Conservation (phyloP, 257 asterid genomes). For the Fraxinus quadrangulata region DNA sequence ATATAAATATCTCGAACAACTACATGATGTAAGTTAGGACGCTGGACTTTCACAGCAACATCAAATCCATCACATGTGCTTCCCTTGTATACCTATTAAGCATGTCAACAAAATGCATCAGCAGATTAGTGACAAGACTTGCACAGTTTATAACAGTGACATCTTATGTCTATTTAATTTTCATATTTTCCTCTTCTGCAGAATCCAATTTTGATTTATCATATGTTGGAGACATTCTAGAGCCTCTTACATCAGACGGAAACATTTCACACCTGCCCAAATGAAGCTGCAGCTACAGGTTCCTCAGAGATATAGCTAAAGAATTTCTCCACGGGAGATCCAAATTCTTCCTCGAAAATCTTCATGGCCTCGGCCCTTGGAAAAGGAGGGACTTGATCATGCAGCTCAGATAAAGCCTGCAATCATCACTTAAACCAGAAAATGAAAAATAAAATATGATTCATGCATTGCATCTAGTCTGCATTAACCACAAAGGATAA, state of each 20-base stretch:
- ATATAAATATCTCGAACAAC: slow-evolving; percentile 89
- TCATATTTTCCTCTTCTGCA: slow-evolving; percentile 2
- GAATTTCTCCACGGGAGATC: slow-evolving; percentile 58
- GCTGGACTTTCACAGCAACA: slow-evolving; percentile 99
- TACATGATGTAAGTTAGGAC: slow-evolving; percentile 74
- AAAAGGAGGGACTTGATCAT: slow-evolving; percentile 90
- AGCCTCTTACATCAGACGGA: slow-evolving; percentile 21
- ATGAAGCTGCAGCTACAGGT: slow-evolving; percentile 99
- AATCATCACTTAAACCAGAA: slow-evolving; percentile 49
- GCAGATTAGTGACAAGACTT: slow-evolving; percentile 23
- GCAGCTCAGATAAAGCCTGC: slow-evolving; percentile 93
- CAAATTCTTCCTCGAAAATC: slow-evolving; percentile 87
- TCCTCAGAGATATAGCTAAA: slow-evolving; percentile 81
- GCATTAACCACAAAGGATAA: slow-evolving; percentile 12
- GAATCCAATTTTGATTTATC: slow-evolving; percentile 4
- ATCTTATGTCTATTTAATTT: not conserved
- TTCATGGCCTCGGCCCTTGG: slow-evolving; percentile 79
- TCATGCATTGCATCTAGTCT: slow-evolving; percentile 19
- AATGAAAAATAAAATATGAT: slow-evolving; percentile 37
- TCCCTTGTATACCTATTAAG: slow-evolving; percentile 79
- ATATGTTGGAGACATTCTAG: slow-evolving; percentile 17
- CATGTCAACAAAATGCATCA: slow-evolving; percentile 19
- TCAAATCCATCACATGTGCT: slow-evolving; percentile 69
- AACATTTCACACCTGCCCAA: slow-evolving; percentile 81
- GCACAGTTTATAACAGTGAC: slow-evolving; percentile 1